Conservation (phyloP, 2,329 filamentous ascomycete genomes). For the Colletotrichum sansevieriae region DNA sequence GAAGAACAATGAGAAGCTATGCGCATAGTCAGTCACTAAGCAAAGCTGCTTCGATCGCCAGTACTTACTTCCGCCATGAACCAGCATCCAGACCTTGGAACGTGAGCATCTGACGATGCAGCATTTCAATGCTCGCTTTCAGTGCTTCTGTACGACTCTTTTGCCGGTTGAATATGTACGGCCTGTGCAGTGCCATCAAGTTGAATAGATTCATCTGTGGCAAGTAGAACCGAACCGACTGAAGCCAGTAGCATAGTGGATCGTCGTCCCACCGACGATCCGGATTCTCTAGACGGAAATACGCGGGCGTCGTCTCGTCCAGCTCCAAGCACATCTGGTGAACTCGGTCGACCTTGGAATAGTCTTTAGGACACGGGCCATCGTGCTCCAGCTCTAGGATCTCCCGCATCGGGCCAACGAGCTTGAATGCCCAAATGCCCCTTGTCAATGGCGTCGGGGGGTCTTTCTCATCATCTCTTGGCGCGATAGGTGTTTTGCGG, state of each 20-base stretch:
- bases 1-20: constrained; percentile 68
- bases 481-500: constrained; percentile 61
- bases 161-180: constrained; percentile 71
- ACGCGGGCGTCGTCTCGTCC: constrained; percentile 62
- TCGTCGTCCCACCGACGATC: constrained; percentile 68
- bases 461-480: constrained; percentile 60
- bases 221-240: constrained; percentile 58
- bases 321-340: constrained; percentile 64
- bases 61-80: constrained; percentile 59
- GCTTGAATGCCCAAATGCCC: constrained; percentile 63
- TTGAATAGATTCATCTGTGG: constrained; percentile 65
- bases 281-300: constrained; percentile 67
- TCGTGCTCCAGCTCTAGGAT: constrained; percentile 69
- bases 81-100: constrained; percentile 63
- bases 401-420: constrained; percentile 63
- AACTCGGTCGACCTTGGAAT: constrained; percentile 65
- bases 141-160: constrained; percentile 68
- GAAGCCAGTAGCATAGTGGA: constrained; percentile 68
- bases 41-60: neutral
- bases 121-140: constrained; percentile 66
- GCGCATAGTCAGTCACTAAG: neutral
- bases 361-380: constrained; percentile 67
- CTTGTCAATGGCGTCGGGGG: constrained; percentile 70
- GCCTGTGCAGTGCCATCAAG: constrained; percentile 71
- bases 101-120: constrained; percentile 65